phyloP scores from a whole-genome alignment of 495 filamentous ascomycete species.

The Penicillium herquei region DNA sequence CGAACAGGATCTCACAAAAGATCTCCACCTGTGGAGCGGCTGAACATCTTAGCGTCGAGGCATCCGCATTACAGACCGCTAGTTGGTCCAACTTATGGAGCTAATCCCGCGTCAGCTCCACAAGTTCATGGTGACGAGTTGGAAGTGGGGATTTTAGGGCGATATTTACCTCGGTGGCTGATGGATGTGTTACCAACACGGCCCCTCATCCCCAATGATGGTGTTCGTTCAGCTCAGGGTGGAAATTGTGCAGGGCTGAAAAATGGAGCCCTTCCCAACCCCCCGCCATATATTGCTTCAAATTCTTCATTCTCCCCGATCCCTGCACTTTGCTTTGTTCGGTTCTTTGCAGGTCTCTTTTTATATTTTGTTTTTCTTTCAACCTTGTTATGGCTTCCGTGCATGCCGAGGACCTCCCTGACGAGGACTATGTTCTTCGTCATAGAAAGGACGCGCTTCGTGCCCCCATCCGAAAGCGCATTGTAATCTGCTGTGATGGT shows the following conservation, averaged over 20 bases:
- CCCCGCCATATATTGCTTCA: neutral
- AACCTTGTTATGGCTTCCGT: neutral
- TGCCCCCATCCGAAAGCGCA: slow-evolving; percentile 18
- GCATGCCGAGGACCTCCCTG: neutral
- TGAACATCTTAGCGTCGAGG: slow-evolving; percentile 8
- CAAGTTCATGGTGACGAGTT: slow-evolving; percentile 7
- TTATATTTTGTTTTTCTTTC: neutral
- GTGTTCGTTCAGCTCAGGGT: neutral
- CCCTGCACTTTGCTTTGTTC: neutral
- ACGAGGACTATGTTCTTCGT: slow-evolving; percentile 8
- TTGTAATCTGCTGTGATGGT: slow-evolving; percentile 31
- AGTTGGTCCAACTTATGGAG: neutral
- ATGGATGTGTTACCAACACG: slow-evolving; percentile 1
- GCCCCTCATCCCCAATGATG: neutral
- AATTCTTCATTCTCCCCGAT: neutral
- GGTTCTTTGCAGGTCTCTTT: neutral
- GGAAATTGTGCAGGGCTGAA: neutral
- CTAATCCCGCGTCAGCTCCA: slow-evolving; percentile 3
- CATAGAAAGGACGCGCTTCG: slow-evolving; percentile 4
- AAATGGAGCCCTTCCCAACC: slow-evolving; percentile 1
- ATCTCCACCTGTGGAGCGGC: slow-evolving; percentile 6
- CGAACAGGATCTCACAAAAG: slow-evolving; percentile 2
- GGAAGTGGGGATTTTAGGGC: slow-evolving; percentile 1
- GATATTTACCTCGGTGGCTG: neutral
- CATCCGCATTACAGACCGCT: neutral